Evolutionary conservation across 176 grass and related monocot species (phyloP).

Genomic region (Eleusine coracana): DNA sequence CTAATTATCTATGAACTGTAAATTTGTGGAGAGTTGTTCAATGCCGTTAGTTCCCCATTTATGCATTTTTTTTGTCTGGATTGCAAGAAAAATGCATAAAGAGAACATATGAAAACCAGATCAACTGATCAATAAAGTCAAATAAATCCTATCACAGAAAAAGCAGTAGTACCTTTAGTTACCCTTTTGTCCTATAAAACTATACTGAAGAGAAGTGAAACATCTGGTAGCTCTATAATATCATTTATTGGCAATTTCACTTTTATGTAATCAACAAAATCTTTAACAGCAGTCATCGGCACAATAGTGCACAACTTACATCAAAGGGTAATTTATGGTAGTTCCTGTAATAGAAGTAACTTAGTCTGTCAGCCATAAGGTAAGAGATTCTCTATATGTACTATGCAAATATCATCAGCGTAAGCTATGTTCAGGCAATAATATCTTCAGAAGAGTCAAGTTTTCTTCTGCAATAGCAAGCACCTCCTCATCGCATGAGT

Average conservation of each 20-base stretch:
- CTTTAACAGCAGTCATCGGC: too few relatives aligned
- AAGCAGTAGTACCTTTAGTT: neutral
- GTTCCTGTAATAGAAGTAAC: too few relatives aligned
- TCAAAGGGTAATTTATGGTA: too few relatives aligned
- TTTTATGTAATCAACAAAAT: too few relatives aligned
- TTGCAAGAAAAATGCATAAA: neutral
- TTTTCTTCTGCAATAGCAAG: neutral
- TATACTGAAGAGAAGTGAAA: too few relatives aligned
- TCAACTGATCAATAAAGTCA: neutral
- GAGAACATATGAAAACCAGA: slow-evolving; percentile 5
- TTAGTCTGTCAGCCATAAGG: too few relatives aligned
- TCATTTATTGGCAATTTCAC: too few relatives aligned
- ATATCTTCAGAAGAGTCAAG: slow-evolving; percentile 4
- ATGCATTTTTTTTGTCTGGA: neutral
- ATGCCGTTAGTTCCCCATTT: neutral
- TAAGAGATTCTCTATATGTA: neutral
- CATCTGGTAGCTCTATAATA: too few relatives aligned
- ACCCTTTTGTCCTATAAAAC: too few relatives aligned
- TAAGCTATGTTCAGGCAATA: neutral
- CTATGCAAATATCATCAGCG: too few relatives aligned
- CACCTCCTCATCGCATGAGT: neutral
- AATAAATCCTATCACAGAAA: neutral
- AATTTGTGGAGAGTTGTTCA: slow-evolving; percentile 26
- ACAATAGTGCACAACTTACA: too few relatives aligned
- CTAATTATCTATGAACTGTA: neutral